Percentiles rank a stretch among this genome's conserved stretches.
Evolutionary conservation across 2,329 filamentous ascomycete genomes (phyloP).

Genomic region (Sporothrix dimorphospora): DNA sequence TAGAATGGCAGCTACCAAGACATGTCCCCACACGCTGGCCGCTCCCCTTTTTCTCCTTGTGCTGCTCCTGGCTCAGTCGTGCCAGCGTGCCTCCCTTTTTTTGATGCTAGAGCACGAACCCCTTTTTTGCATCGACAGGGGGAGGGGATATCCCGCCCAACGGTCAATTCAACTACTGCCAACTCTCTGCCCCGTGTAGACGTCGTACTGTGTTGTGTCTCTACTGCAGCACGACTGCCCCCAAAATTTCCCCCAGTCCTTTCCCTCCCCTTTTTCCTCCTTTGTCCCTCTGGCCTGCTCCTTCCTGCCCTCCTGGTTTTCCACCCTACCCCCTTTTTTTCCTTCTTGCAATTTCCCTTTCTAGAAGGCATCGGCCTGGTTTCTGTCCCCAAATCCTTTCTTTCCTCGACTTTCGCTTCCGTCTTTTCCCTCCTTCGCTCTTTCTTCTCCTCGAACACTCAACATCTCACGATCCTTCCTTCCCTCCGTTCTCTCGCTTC

Average conservation of each 20-base stretch:
- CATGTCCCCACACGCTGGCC: conserved; percentile 27
- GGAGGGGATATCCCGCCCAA: conserved; percentile 23
- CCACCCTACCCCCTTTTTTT: conserved; percentile 33
- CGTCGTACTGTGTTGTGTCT: neutral
- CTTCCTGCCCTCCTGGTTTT: conserved; percentile 25
- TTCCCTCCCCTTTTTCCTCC: conserved; percentile 15
- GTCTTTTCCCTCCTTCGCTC: conserved; percentile 21
- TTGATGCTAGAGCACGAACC: conserved; percentile 32
- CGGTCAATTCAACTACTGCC: conserved; percentile 17
- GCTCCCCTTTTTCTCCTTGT: conserved; percentile 20
- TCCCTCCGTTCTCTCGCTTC: conserved; percentile 26
- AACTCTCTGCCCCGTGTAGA: neutral
- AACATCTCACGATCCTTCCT: conserved; percentile 26
- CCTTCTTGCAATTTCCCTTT: conserved; percentile 35
- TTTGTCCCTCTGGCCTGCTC: neutral
- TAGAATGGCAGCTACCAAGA: conserved; percentile 23
- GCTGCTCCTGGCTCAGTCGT: neutral
- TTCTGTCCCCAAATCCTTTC: conserved; percentile 26
- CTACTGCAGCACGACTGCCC: neutral
- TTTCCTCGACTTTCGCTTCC: conserved; percentile 23
- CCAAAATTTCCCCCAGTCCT: conserved; percentile 23
- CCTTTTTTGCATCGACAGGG: conserved; percentile 33
- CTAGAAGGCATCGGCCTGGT: conserved; percentile 31
- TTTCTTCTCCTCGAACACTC: conserved; percentile 15
- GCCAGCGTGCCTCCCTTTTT: conserved; percentile 8